Conservation (phyloP, 2,329 filamentous ascomycete genomes). For the Xylaria sp. region DNA sequence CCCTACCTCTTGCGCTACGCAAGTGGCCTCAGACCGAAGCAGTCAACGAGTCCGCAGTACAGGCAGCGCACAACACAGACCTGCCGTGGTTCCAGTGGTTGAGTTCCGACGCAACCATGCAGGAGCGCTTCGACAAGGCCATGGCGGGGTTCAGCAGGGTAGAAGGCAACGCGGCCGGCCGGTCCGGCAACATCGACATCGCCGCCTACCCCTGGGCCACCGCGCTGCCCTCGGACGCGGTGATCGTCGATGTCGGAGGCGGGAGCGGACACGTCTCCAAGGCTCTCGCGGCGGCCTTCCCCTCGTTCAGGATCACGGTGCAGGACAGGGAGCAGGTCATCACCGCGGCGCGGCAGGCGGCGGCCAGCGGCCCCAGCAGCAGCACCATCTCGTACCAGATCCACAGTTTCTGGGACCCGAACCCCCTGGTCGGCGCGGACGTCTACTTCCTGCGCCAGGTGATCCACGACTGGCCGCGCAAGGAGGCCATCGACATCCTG, state of each 20-base stretch:
- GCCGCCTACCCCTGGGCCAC: not conserved
- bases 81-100: not conserved
- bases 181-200: not conserved
- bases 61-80: not conserved
- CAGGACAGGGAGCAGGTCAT: not conserved
- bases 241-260: not conserved
- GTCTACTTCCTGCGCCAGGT: constrained; percentile 57
- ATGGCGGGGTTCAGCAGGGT: not conserved
- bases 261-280: not conserved
- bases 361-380: too few species aligned
- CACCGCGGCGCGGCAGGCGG: not conserved
- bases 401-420: constrained; percentile 20
- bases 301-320: not conserved
- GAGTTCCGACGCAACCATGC: not conserved
- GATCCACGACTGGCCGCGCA: constrained; percentile 59
- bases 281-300: not conserved
- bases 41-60: not conserved
- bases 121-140: not conserved
- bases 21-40: not conserved
- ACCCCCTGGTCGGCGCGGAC: constrained; percentile 46
- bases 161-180: not conserved
- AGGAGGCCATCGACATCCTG: constrained; percentile 48
- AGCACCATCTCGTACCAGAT: not conserved
- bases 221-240: not conserved
- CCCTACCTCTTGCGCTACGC: not conserved